Percentiles rank a stretch among this genome's conserved stretches.
phyloP scores from a whole-genome alignment of 108 stramenopile species.

The Nitzschia sp. region DNA sequence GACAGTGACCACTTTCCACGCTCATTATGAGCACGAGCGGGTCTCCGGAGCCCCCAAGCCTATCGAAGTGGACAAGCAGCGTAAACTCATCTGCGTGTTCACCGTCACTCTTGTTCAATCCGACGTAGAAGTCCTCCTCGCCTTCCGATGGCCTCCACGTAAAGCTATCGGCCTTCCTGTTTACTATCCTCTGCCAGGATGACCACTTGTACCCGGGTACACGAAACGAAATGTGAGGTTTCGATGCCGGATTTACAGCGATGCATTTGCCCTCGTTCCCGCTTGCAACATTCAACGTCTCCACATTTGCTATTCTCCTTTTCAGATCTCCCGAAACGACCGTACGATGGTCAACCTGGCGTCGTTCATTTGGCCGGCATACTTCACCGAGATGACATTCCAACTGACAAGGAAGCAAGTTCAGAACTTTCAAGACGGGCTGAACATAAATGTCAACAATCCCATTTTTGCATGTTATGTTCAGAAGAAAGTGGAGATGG shows the following conservation, averaged over 20 bases:
- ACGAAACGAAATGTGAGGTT: constrained; percentile 71
- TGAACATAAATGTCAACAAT: constrained; percentile 54
- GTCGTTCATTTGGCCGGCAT: constrained; percentile 30
- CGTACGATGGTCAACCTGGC: constrained; percentile 39
- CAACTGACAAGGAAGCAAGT: constrained; percentile 78
- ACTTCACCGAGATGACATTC: constrained; percentile 74
- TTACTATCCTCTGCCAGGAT: constrained; percentile 72
- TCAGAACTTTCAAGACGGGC: constrained; percentile 62
- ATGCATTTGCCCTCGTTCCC: constrained; percentile 64
- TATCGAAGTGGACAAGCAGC: constrained; percentile 60
- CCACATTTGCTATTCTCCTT: constrained; percentile 35
- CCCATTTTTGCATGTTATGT: constrained; percentile 47
- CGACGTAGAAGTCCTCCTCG: constrained; percentile 56
- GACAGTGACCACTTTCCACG: constrained; percentile 66
- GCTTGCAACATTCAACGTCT: constrained; percentile 42
- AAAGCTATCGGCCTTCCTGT: constrained; percentile 44
- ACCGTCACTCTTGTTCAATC: constrained; percentile 42
- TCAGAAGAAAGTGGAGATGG: constrained; percentile 59
- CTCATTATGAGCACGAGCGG: constrained; percentile 69
- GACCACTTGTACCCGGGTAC: constrained; percentile 82
- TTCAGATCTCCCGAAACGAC: constrained; percentile 39
- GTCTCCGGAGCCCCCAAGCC: constrained; percentile 46
- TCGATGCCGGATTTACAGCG: constrained; percentile 67
- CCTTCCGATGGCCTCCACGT: constrained; percentile 72
- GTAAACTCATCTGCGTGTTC: constrained; percentile 65